Base-by-base conservation (phyloP, 768 basidiomycete species). In the Mycena polygramma region DNA sequence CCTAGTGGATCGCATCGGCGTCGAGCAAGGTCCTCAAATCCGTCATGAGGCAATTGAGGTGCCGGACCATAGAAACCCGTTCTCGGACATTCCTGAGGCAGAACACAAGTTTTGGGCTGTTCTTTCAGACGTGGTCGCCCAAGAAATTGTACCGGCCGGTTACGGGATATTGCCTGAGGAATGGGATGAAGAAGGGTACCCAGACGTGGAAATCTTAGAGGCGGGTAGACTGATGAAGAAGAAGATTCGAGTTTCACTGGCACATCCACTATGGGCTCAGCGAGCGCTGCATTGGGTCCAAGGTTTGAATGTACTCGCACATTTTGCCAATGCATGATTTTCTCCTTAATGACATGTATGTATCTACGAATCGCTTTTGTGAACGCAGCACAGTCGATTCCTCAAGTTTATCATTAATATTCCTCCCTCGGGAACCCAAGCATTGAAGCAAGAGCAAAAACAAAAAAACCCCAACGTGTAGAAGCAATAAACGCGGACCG, bases 131-230 rank as follows among this genome's bases (percentile, higher is more conserved):
- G 30, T 54, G 14, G 35, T 54, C 7, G 10, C 7, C 6, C 30
- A 54, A 20, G 51, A 30, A 5, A 52, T 52, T 1, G 30, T 52
- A 3, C 51, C 51, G 5, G 24, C 26, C 3, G 51, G 51, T 30
- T 52, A 52, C 15, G 51, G 51, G 51, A 0, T 52, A 26, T 20
- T 52, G 26, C 51, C 24, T 4, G 51, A 52, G 24, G 51, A 52
- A 30, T 52, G 51, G 51, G 51, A 52, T 13, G 51, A 52, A 26
- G 51, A 52, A 7, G 51, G 49, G 11, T 52, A 52, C 51, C 51
- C 51, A 1, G 51, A 52, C 30, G 51, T 26, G 13, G 51, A 52
- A 13, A 30, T 52, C 6, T 30, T 52, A 26, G 4, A 19, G 1
- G 26, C 13, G 10, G 51, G 51, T 10, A 52, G 14, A 14, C 51